Evolutionary conservation across 2,329 filamentous ascomycete species (phyloP).

Genomic region (Didymella exigua): DNA sequence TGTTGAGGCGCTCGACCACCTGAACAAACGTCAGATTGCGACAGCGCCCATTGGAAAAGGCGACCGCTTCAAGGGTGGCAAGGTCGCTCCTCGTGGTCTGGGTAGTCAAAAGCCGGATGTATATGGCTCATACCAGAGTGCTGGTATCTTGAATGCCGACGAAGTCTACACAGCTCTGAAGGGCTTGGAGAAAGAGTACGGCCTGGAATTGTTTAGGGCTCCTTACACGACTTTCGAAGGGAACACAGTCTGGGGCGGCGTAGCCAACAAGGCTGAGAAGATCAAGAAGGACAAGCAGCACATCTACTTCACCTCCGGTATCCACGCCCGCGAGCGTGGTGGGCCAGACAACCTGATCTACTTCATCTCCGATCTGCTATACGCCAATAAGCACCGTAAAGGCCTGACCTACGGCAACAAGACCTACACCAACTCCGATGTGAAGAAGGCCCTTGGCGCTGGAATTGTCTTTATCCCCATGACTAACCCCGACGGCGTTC

Average conservation of each 20-base stretch:
- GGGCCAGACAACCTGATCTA: slow-evolving; percentile 63
- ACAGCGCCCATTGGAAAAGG: slow-evolving; percentile 46
- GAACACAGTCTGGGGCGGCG: slow-evolving; percentile 45
- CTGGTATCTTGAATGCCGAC: slow-evolving; percentile 52
- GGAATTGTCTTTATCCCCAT: slow-evolving; percentile 59
- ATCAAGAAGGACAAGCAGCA: slow-evolving; percentile 52
- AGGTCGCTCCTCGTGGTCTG: slow-evolving; percentile 50
- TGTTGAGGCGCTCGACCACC: slow-evolving; percentile 30
- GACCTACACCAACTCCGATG: slow-evolving; percentile 59
- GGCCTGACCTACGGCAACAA: slow-evolving; percentile 60
- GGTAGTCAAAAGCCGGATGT: slow-evolving; percentile 46
- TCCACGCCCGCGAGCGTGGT: slow-evolving; percentile 66
- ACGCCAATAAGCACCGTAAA: slow-evolving; percentile 56
- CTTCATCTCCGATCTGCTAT: slow-evolving; percentile 63
- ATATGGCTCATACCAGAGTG: slow-evolving; percentile 37
- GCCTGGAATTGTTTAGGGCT: slow-evolving; percentile 51
- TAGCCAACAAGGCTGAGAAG: slow-evolving; percentile 53
- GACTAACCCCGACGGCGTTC: slow-evolving; percentile 41
- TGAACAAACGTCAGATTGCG: slow-evolving; percentile 35
- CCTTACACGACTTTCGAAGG: slow-evolving; percentile 55
- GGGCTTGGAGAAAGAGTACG: slow-evolving; percentile 52
- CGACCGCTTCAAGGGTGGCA: slow-evolving; percentile 52
- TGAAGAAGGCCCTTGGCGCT: slow-evolving; percentile 57
- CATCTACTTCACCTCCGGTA: slow-evolving; percentile 60
- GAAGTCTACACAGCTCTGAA: slow-evolving; percentile 55